phyloP scores from a whole-genome alignment of 768 basidiomycete genomes.

The Tricholoma bakamatsutake region DNA sequence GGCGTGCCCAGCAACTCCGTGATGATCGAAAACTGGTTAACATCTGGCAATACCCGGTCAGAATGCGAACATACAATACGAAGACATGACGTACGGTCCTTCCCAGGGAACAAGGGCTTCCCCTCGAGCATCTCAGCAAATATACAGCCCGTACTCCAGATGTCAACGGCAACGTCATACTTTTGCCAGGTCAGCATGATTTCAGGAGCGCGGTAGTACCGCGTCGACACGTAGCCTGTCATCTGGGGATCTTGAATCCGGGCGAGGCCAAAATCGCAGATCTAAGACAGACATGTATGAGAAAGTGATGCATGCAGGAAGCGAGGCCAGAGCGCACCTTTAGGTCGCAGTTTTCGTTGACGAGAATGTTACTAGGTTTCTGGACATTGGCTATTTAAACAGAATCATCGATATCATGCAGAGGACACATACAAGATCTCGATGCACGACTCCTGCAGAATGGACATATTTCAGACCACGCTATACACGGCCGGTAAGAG shows the following conservation, averaged over 20 bases:
- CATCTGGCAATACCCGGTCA: conserved; percentile 52
- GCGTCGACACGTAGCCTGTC: conserved; percentile 99
- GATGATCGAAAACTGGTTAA: conserved; percentile 99
- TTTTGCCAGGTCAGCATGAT: conserved; percentile 99
- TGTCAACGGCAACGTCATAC: conserved; percentile 99
- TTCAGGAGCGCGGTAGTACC: conserved; percentile 98
- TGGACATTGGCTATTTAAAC: conserved; percentile 22
- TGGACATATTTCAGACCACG: conserved; percentile 99
- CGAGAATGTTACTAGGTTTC: conserved; percentile 99
- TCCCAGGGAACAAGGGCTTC: conserved; percentile 97
- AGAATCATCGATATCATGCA: neutral
- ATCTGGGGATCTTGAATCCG: conserved; percentile 99
- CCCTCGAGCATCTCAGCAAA: conserved; percentile 99
- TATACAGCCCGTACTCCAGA: conserved; percentile 99
- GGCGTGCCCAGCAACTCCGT: conserved; percentile 98
- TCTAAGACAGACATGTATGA: conserved; percentile 40
- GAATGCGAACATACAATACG: conserved; percentile 5
- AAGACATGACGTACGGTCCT: conserved; percentile 78
- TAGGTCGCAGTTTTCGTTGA: conserved; percentile 99
- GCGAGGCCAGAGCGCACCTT: conserved; percentile 48
- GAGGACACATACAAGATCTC: conserved; percentile 70
- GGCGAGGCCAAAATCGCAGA: conserved; percentile 98
- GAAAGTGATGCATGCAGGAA: conserved; percentile 6
- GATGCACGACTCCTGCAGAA: conserved; percentile 97
- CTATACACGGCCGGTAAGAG: conserved; percentile 29